A percentile compares a stretch with the other conserved stretches of the same genome.
These are phyloP conservation scores for Mucor indicus DNA, from an alignment of 371 early-diverging fungal species.

Conservation along the genomic window DNA sequence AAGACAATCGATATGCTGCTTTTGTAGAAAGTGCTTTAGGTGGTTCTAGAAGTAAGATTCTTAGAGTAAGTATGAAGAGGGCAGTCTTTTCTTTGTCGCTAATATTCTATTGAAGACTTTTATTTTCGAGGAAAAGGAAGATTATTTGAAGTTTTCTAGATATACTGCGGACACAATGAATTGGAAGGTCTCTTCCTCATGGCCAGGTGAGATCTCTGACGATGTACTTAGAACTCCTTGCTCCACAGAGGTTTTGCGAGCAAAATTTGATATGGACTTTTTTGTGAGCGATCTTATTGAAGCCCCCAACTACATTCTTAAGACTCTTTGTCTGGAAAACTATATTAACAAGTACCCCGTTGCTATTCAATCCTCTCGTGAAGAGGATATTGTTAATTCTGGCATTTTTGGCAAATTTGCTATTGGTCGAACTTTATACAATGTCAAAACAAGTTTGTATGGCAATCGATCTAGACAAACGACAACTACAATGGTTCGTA, in stretches of 20 bases:
- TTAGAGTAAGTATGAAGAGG: too few relatives aligned
- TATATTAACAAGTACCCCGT: slow-evolving; percentile 64
- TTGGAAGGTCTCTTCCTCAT: slow-evolving; percentile 62
- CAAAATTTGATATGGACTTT: slow-evolving; percentile 66
- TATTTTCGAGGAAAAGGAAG: slow-evolving; percentile 73
- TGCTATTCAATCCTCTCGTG: slow-evolving; percentile 35
- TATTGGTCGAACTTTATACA: slow-evolving; percentile 48
- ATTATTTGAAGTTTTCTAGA: slow-evolving; percentile 67
- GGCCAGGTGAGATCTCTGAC: slow-evolving; percentile 33
- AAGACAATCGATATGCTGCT: slow-evolving; percentile 56
- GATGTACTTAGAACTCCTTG: slow-evolving; percentile 42
- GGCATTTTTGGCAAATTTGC: slow-evolving; percentile 43
- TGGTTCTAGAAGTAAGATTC: slow-evolving; percentile 26
- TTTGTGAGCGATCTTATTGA: slow-evolving; percentile 74
- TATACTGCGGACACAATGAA: slow-evolving; percentile 57
- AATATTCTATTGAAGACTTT: background rate
- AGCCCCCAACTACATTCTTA: slow-evolving; percentile 66
- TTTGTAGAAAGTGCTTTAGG: slow-evolving; percentile 62
- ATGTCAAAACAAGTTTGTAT: slow-evolving; percentile 48
- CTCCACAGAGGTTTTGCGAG: slow-evolving; percentile 27
- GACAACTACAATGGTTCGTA: slow-evolving; percentile 26
- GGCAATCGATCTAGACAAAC: slow-evolving; percentile 41
- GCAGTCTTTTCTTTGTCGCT: background rate
- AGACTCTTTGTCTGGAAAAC: slow-evolving; percentile 59
- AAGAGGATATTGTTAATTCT: slow-evolving; percentile 33